Percentiles rank a stretch among this genome's conserved stretches.
Evolutionary conservation across 768 basidiomycete genomes (phyloP).

Genomic region (Terana coerulea): DNA sequence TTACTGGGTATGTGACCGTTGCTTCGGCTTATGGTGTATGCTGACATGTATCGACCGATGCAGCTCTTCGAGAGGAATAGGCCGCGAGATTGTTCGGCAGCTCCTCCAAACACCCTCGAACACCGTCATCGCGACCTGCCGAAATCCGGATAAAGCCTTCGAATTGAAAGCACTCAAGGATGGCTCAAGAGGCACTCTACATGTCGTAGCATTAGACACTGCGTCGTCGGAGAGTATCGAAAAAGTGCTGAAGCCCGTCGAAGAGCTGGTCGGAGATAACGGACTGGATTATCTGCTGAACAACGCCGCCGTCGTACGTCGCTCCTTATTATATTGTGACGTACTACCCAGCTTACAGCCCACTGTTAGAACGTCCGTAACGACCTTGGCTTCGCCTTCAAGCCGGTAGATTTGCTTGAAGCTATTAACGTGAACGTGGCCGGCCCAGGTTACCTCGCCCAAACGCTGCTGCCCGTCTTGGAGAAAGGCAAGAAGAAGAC

Average conservation of each 20-base stretch:
- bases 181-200: conserved; percentile 25
- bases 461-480: conserved; percentile 32
- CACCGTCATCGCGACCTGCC: conserved; percentile 29
- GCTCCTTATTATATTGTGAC: background rate
- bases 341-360: too few species aligned
- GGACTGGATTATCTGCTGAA: conserved; percentile 39
- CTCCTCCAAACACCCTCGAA: conserved; percentile 20
- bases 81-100: conserved; percentile 25
- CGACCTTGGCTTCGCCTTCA: conserved; percentile 27
- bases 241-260: conserved; percentile 21
- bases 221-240: conserved; percentile 24
- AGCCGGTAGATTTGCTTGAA: conserved; percentile 18
- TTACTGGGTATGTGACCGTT: too few species aligned
- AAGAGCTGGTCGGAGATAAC: conserved; percentile 21
- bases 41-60: too few species aligned
- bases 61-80: conserved; percentile 30
- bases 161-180: conserved; percentile 20
- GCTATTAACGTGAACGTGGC: conserved; percentile 29
- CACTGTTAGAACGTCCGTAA: conserved; percentile 21
- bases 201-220: conserved; percentile 32
- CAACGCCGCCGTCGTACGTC: conserved; percentile 35
- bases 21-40: too few species aligned
- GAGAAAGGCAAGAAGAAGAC: conserved; percentile 29
- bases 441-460: conserved; percentile 33
- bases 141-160: conserved; percentile 22